Conservation (phyloP, 78 protist species). For the Dictyostelium intermedium region DNA sequence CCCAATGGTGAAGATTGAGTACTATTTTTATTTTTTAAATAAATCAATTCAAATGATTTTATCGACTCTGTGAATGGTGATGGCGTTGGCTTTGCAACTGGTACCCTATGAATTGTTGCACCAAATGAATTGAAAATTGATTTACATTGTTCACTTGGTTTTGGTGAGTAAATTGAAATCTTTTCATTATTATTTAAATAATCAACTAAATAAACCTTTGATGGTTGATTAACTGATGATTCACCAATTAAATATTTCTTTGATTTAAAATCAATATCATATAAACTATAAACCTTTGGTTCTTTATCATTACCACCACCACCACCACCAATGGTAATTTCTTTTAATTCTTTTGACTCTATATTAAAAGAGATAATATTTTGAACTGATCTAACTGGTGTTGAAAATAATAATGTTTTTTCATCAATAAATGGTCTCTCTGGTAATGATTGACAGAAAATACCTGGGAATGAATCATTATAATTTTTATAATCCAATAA, state of each 20-base stretch:
- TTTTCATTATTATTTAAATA: not conserved
- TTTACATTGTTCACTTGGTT: not conserved
- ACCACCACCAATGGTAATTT: no score
- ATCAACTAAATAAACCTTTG: not conserved
- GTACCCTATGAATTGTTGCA: not conserved
- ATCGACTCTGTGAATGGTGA: not conserved
- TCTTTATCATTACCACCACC: no score
- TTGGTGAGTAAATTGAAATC: not conserved
- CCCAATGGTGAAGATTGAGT: not conserved
- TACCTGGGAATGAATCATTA: constrained; percentile 32
- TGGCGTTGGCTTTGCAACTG: constrained; percentile 17
- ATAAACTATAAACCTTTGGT: not conserved
- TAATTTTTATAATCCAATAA: constrained; percentile 25
- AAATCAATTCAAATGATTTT: constrained; percentile 40
- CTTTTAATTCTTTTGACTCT: constrained; percentile 5
- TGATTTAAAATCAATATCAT: not conserved
- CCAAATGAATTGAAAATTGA: not conserved
- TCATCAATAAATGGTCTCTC: constrained; percentile 33
- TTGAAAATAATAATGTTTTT: constrained; percentile 20
- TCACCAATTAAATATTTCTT: constrained; percentile 4
- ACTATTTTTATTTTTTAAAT: not conserved
- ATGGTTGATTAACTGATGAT: not conserved
- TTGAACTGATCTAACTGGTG: not conserved
- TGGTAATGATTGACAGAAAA: constrained; percentile 38
- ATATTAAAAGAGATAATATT: not conserved